Conservation (phyloP, 192 early-diverging fungal species). For the Coemansia sp. region DNA sequence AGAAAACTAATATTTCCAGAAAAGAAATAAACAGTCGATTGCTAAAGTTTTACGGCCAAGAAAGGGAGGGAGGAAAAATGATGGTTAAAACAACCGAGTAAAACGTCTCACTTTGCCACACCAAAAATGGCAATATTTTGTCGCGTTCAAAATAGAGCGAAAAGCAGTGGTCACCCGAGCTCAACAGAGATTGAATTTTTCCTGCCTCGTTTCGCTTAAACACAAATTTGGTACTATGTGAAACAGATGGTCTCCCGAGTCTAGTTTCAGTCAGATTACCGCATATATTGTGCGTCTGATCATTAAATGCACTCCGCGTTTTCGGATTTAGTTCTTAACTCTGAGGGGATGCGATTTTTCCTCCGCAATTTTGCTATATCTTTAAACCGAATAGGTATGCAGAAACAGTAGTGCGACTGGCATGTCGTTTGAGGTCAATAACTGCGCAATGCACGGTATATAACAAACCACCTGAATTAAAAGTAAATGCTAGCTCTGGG, state of each 20-base stretch:
- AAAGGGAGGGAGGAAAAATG: neutral
- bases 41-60: neutral
- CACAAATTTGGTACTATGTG: neutral
- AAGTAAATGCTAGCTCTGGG: too few relatives aligned
- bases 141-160: too few relatives aligned
- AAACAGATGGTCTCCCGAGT: neutral
- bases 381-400: neutral
- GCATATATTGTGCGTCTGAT: neutral
- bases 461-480: neutral
- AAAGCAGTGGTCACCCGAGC: too few relatives aligned
- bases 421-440: neutral
- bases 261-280: conserved; percentile 4
- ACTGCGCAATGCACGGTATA: neutral
- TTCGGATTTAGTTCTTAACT: neutral
- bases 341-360: too few relatives aligned
- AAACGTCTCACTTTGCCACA: neutral
- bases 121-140: too few relatives aligned
- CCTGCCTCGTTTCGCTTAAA: too few relatives aligned
- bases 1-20: neutral
- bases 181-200: too few relatives aligned
- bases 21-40: too few relatives aligned
- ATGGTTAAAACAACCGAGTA: neutral
- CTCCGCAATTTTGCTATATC: too few relatives aligned
- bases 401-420: neutral
- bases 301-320: neutral